Conservation (phyloP, 2,329 filamentous ascomycete species). For the Pseudogymnoascus sp. region DNA sequence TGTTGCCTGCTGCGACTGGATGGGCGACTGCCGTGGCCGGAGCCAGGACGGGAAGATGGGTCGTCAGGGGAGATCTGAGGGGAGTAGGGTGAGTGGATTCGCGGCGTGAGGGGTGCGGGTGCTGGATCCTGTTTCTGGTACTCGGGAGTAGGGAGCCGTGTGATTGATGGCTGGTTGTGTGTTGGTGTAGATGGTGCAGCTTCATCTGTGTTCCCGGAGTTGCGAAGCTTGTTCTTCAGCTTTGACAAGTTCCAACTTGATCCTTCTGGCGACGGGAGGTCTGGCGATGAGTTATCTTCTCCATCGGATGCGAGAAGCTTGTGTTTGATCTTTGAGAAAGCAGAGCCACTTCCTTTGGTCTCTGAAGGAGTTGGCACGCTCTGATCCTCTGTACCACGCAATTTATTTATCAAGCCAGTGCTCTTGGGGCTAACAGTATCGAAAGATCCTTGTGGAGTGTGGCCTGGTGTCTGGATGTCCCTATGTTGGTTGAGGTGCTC, state of each 20-base stretch:
- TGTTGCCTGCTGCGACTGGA: not conserved
- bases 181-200: not conserved
- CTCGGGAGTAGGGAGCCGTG: not conserved
- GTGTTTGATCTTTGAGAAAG: slow-evolving; percentile 3
- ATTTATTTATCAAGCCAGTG: not conserved
- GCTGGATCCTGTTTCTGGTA: slow-evolving; percentile 3
- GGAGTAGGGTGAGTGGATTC: not conserved
- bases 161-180: not conserved
- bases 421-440: not conserved
- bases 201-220: not conserved
- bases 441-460: not conserved
- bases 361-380: not conserved
- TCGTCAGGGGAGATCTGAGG: slow-evolving; percentile 2
- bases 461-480: not conserved
- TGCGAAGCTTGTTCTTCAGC: slow-evolving; percentile 6
- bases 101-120: not conserved
- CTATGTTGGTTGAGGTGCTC: slow-evolving; percentile 3
- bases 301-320: not conserved
- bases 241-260: slow-evolving; percentile 1
- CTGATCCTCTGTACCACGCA: not conserved
- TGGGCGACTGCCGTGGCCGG: not conserved
- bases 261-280: not conserved
- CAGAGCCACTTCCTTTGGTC: not conserved
- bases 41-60: not conserved
- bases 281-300: not conserved